Evolutionary conservation across 768 basidiomycete genomes (phyloP), one percentile per base, ranked within the genome.

Genomic region (Kwoniella dejecticola): DNA sequence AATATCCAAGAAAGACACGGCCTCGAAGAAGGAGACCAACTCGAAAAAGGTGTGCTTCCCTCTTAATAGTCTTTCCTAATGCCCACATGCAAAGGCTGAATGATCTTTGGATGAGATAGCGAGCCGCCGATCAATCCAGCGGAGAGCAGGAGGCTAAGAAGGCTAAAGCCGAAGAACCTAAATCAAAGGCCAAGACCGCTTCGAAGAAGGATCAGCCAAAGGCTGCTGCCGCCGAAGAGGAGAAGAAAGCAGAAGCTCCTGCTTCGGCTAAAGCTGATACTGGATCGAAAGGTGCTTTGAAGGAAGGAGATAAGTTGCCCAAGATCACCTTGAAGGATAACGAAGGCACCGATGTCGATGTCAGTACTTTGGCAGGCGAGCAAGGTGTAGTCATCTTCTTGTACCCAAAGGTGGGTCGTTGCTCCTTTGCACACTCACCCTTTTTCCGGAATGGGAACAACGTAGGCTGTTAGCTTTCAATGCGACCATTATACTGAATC

Each of bases 241-340:
- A 69, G 47, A 66, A 71, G 54, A 64, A 72, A n/a, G 67, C 57
- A n/a, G 72, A 75, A 56, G 71, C 77, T 23, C 60, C 71, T 23
- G 59, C 57, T 3, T 68, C 70, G 31, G 70, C 73, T 1, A 61
- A 78, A 58, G 38, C 69, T 13, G 67, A 65, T 6, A 75, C 71
- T 30, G 70, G 58, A 21, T 48, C 61, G 19, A 62, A 33, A 23
- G 67, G 66, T 24, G 58, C 64, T 30, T 83, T 94, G 63, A 83
- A 89, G 63, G 80, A 91, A 31, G 94, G 92, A 5, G 90, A 88
- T 63, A 79, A 80, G 29, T 81, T 96, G 44, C 91, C 91, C 2
- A 84, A 84, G 4, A 72, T 94, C 63, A 84, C 81, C 4, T 81
- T 98, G 62, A 88, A 91, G 59, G 90, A 91, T 76, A 90, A 96